Conservation (phyloP, 805 yeast species). For the Starmera amethionina region DNA sequence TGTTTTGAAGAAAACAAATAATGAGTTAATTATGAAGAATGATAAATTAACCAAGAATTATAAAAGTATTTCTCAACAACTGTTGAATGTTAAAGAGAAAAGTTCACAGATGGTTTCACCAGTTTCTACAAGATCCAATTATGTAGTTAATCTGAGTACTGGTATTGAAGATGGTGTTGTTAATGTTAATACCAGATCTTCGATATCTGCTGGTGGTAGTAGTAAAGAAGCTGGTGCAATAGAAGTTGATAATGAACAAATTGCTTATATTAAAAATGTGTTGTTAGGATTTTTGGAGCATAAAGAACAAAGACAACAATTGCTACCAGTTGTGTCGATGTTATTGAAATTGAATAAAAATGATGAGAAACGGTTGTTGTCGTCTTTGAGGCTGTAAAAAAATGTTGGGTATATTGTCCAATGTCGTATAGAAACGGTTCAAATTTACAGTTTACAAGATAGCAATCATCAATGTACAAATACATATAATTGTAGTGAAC, state of each 20-base stretch:
- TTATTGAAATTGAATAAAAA: conserved; percentile 55
- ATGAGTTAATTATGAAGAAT: conserved; percentile 56
- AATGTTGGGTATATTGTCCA: too few relatives aligned
- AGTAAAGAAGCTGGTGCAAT: conserved; percentile 5
- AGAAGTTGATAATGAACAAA: conserved; percentile 29
- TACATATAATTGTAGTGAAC: too few relatives aligned
- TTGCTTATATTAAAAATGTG: conserved; percentile 82
- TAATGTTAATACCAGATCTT: too few relatives aligned
- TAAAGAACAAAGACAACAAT: conserved; percentile 78
- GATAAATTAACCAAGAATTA: conserved; percentile 65
- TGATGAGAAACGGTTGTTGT: conserved; percentile 66
- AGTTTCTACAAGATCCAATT: conserved; percentile 26
- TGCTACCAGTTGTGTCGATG: conserved; percentile 78
- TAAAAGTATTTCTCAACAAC: conserved; percentile 51
- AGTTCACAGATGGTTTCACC: conserved; percentile 15
- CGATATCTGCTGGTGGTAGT: too few relatives aligned
- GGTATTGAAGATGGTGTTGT: conserved; percentile 1
- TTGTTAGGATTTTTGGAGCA: conserved; percentile 87
- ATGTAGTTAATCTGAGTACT: conserved; percentile 18
- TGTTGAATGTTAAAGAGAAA: conserved; percentile 12
- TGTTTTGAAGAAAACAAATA: conserved; percentile 50
- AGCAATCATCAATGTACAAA: too few relatives aligned
- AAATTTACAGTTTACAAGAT: too few relatives aligned
- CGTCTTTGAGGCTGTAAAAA: conserved; percentile 12
- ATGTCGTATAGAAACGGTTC: too few relatives aligned